Evolutionary conservation across 441 rosid species (phyloP), one percentile per base, ranked within the genome.

Genomic region (Codiaeum variegatum): DNA sequence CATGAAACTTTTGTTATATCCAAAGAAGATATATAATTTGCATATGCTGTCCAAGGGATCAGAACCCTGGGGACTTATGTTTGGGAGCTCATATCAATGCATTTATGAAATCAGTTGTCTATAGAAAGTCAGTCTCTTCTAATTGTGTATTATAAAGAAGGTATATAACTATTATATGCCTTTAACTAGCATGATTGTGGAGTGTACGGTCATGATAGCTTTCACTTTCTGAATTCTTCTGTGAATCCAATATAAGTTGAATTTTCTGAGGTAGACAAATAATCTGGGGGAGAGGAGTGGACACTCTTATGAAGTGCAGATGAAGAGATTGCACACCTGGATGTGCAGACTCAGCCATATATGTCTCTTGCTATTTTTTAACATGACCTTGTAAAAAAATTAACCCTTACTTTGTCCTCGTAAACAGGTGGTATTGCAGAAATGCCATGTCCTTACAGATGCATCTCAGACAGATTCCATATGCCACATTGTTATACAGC

Each of bases 401-500:
- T 23, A 52, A 54, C 28, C 19, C 56, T 51, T 19, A 21, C 44
- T 23, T 32, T 73, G 60, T 66, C 40, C 26, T n/a, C 66, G 51
- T 72, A 77, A 76, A 77, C 88, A 94, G 99, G 99, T 83, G 99
- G 98, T 76, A 83, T 90, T 82, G 79, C 86, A 62, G 93, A 85
- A 88, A 88, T 91, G 66, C 99, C 98, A 66, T 96, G 99, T 83
- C 98, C 98, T 23, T 93, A 87, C 79, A 76, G 81, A 81, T 96
- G 98, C 79, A 70, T 90, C 81, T 89, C 99, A 0, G 98, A 96
- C 77, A 90, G 98, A 88, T 93, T 89, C 88, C 95, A 91, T 86
- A 88, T 90, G 97, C 98, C 99, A 36, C 85, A 86, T 71, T 96
- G 99, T 78, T 92, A 92, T 81, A 96, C 99, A 46, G 95, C 99